phyloP scores from a whole-genome alignment of 345 rosid species.

The Bretschneidera sinensis region DNA sequence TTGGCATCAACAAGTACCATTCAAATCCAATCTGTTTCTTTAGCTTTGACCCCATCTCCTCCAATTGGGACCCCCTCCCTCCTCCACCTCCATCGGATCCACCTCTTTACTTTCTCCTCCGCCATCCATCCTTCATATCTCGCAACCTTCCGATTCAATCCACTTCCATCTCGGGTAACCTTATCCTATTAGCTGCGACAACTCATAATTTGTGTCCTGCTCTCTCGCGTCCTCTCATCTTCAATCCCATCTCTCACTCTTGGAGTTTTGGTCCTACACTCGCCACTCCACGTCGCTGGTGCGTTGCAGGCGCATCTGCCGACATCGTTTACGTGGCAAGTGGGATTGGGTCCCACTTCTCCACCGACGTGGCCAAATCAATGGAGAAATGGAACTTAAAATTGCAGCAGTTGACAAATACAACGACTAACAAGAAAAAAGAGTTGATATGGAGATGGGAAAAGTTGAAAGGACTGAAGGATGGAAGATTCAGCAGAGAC shows the following conservation, averaged over 20 bases:
- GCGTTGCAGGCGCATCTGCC: conserved; percentile 32
- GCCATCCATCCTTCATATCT: conserved; percentile 44
- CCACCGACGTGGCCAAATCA: conserved; percentile 34
- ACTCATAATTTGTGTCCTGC: conserved; percentile 35
- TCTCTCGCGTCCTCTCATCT: conserved; percentile 40
- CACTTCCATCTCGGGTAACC: conserved; percentile 31
- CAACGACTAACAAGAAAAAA: too few species aligned
- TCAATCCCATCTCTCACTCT: conserved; percentile 23
- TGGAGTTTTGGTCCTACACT: conserved; percentile 44
- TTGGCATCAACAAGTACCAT: too few species aligned
- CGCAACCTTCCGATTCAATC: conserved; percentile 43
- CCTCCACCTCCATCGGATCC: conserved; percentile 22
- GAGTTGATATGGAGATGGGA: conserved; percentile 33
- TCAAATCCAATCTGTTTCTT: conserved; percentile 28
- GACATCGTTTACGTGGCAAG: conserved; percentile 43
- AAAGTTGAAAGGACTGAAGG: conserved; percentile 32
- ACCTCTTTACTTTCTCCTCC: conserved; percentile 40
- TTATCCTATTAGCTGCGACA: conserved; percentile 40
- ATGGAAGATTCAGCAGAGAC: conserved; percentile 46
- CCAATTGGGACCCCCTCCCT: conserved; percentile 39
- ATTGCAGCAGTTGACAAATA: too few species aligned
- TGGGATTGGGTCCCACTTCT: conserved; percentile 33
- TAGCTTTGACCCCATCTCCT: conserved; percentile 39
- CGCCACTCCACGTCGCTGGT: conserved; percentile 41
- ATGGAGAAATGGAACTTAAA: conserved; percentile 39